Evolutionary conservation across 768 basidiomycete species (phyloP), one percentile per base, ranked within the genome.

Genomic region (Leccinum truebloodii): DNA sequence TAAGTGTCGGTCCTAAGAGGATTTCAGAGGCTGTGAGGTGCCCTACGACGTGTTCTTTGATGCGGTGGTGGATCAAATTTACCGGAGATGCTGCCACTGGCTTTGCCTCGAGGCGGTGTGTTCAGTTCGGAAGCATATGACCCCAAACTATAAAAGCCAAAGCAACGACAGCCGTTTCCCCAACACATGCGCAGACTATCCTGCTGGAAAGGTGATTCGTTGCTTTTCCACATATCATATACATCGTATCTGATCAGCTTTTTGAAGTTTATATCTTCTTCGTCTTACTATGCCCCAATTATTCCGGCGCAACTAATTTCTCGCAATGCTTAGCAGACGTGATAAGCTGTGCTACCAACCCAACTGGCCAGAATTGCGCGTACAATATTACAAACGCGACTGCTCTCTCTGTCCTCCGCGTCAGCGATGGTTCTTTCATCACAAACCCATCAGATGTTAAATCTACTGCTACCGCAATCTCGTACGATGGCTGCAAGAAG

Each of bases 341-440:
- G 12, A 49, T 4, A 1, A 52, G 6, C 37, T 68, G 59, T 1
- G 54, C 61, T 13, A 26, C 51, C 6, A 4, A 20, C 20, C 20
- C 44, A 46, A 18, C 4, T 5, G 18, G 51, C 41, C 59, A 4
- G 24, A 35, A 30, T n/a, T 71, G 61, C 53, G 4, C 18, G 32
- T 6, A 57, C 12, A 52, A 52, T 7, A 62, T 63, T 2, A 32
- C 60, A 5, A 55, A 44, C 20, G 24, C 44, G 0, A 59, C 53
- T 13, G 60, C 71, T 3, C 30, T 73, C 13, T 69, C 62, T 2
- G 16, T 65, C 1, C 67, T 68, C 20, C 58, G 57, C 14, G 60
- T 56, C 1, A 64, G 67, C 26, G 2, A 30, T 0, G 67, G 67
- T 0, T 3, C 9, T 14, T 14, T 9, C 4, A 14, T 65, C 30